Conservation (phyloP, 805 yeast genomes). For the Metschnikowia proteae region DNA sequence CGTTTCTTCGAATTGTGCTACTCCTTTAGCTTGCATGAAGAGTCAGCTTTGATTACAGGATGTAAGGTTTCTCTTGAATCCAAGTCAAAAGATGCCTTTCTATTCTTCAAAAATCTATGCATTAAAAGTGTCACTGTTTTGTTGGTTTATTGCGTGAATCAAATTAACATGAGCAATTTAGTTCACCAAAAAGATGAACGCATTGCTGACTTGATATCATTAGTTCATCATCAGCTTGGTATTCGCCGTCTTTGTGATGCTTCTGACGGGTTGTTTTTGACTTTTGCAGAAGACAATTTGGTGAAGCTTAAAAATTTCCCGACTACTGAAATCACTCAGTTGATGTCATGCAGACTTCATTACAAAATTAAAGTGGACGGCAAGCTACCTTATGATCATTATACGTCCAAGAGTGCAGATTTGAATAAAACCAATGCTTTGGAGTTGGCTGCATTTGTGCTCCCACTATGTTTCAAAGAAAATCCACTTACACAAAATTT, state of each 20-base stretch:
- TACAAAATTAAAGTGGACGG: constrained; percentile 55
- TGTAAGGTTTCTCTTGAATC: constrained; percentile 39
- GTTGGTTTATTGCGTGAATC: constrained; percentile 32
- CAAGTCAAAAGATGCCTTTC: constrained; percentile 42
- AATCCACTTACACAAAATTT: constrained; percentile 59
- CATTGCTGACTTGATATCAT: constrained; percentile 44
- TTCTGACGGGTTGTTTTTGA: constrained; percentile 58
- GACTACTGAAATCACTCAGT: constrained; percentile 71
- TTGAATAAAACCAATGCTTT: constrained; percentile 29
- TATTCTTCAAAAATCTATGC: constrained; percentile 44
- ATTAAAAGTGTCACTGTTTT: constrained; percentile 36
- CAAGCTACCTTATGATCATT: constrained; percentile 66
- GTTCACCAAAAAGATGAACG: constrained; percentile 22
- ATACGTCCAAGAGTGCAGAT: constrained; percentile 26
- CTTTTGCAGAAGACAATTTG: constrained; percentile 53
- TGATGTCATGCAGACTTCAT: constrained; percentile 75
- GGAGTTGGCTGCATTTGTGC: constrained; percentile 45
- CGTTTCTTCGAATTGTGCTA: constrained; percentile 43
- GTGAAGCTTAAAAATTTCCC: constrained; percentile 43
- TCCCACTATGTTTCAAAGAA: constrained; percentile 52
- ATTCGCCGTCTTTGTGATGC: constrained; percentile 62
- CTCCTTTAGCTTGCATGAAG: constrained; percentile 51
- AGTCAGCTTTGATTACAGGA: constrained; percentile 38
- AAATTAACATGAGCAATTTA: not conserved
- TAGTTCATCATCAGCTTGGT: constrained; percentile 75